Conservation (phyloP, 1,284 basidiomycete species). For the Exsudoporus floridanus region DNA sequence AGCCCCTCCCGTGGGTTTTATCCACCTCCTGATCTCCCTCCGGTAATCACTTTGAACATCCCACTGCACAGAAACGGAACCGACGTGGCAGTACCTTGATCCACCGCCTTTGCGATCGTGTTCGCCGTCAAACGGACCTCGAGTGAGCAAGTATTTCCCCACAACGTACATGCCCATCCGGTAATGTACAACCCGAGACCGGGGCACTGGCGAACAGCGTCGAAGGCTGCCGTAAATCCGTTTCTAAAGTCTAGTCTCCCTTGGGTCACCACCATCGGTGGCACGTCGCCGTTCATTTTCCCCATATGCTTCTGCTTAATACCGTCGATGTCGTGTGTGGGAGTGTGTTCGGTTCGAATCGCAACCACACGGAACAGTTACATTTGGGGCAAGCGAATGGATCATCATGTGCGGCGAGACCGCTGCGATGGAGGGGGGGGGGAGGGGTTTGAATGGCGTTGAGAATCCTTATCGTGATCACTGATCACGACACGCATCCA, state of each 20-base stretch:
- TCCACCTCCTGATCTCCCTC: slow-evolving; percentile 12
- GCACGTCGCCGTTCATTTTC: slow-evolving; percentile 18
- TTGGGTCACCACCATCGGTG: slow-evolving; percentile 7
- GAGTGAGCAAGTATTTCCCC: neutral
- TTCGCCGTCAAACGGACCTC: too few species aligned
- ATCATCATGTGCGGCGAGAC: neutral
- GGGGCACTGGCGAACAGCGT: neutral
- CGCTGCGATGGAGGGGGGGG: too few species aligned
- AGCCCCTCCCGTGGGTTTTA: neutral
- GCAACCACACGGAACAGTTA: neutral
- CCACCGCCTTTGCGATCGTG: neutral
- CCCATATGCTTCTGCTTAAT: slow-evolving; percentile 1
- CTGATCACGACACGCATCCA: too few species aligned
- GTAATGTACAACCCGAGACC: slow-evolving; percentile 1
- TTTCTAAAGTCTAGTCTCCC: neutral
- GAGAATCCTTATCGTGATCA: too few species aligned
- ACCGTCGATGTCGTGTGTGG: slow-evolving; percentile 8
- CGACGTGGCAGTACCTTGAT: slow-evolving; percentile 2
- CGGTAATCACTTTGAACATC: slow-evolving; percentile 1
- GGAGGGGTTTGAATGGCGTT: too few species aligned
- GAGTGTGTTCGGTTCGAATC: neutral
- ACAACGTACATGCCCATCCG: too few species aligned
- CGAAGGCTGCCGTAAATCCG: slow-evolving; percentile 5
- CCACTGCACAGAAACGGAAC: neutral
- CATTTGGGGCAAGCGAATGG: neutral